Evolutionary conservation across 2,329 filamentous ascomycete genomes (phyloP), one percentile per base, ranked within the genome.

Genomic region (Pseudogymnoascus sp.): DNA sequence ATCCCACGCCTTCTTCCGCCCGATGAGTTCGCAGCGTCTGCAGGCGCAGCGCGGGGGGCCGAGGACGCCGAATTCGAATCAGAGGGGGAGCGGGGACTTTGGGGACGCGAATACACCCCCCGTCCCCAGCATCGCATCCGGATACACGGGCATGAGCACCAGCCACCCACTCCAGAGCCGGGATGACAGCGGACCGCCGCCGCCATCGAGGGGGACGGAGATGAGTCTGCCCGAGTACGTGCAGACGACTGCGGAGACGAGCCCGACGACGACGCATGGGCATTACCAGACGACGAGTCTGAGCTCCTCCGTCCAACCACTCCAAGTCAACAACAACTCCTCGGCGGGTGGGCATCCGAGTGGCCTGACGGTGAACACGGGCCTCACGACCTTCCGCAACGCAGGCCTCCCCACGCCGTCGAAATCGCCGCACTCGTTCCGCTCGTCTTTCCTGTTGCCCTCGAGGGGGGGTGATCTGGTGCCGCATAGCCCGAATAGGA

Each of bases 1-100:
- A 2, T 92, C 91, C 14, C 89, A 93, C 72, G 93, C 91, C 62
- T 97, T 99, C 78, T 96, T 96, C 73, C 89, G 88, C 21, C 95
- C 95, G 40, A 96, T 99, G 91, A 97, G 93, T 77, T 96, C 93
- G 24, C 92, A 96, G 74, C 89, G 91, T 74, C 80, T 97, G 61
- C 93, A 97, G 76, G 92, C 92, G 62, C 95, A 97, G 76, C 83
- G 93, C 74, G 86, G 87, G 67, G 84, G 76, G 7, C 72, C 78
- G 38, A 77, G 81, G 21, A 78, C 79, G 76, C 21, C 61, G 74
- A 78, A 64, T 70, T 71, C 65, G 73, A 61, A 50, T 24, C 67
- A 71, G 33, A 68, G 67, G 29, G 69, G 70, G 16, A 71, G 74
- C 16, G 76, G 72, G 60, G 73, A 75, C 26, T 79, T 80, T 62